Evolutionary conservation across 768 basidiomycete genomes (phyloP).

Genomic region (Suillus paluster): DNA sequence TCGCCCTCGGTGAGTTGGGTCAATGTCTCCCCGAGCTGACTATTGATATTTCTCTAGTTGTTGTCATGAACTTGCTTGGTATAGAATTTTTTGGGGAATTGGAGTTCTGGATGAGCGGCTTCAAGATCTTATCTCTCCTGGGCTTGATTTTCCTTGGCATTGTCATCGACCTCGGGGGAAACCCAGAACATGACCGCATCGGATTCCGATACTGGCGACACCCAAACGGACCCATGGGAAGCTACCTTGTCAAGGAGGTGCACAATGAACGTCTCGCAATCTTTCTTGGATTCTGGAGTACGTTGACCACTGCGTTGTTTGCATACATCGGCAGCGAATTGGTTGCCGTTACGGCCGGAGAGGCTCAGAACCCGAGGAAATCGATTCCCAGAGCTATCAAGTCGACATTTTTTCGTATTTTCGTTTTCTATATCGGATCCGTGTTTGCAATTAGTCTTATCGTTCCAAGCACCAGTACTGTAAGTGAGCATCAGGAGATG

Average conservation of each 20-base stretch:
- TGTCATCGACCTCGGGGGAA: slow-evolving; percentile 66
- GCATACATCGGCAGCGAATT: slow-evolving; percentile 79
- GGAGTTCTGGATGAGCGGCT: slow-evolving; percentile 74
- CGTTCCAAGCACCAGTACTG: slow-evolving; percentile 62
- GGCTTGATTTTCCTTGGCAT: slow-evolving; percentile 27
- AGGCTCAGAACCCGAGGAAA: slow-evolving; percentile 73
- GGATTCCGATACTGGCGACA: slow-evolving; percentile 50
- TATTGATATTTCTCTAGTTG: slow-evolving; percentile 1
- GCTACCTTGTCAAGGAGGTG: slow-evolving; percentile 52
- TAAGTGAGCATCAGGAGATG: slow-evolving; percentile 41
- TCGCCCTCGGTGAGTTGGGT: slow-evolving; percentile 51
- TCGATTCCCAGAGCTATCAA: slow-evolving; percentile 76
- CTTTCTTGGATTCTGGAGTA: slow-evolving; percentile 75
- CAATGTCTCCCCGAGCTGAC: neutral
- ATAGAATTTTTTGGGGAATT: slow-evolving; percentile 74
- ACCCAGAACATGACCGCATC: slow-evolving; percentile 36
- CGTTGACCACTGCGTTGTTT: slow-evolving; percentile 73
- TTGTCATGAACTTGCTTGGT: slow-evolving; percentile 57
- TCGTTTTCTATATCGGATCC: slow-evolving; percentile 69
- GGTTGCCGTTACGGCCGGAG: slow-evolving; percentile 63
- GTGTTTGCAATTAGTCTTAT: slow-evolving; percentile 76
- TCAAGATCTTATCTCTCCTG: slow-evolving; percentile 57
- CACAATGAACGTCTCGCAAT: slow-evolving; percentile 52
- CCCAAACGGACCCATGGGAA: slow-evolving; percentile 61
- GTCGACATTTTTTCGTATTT: slow-evolving; percentile 63